Percentiles rank a stretch among this genome's conserved stretches.
phyloP scores from a whole-genome alignment of 2,329 filamentous ascomycete species.

The Aspergillus versicolor region DNA sequence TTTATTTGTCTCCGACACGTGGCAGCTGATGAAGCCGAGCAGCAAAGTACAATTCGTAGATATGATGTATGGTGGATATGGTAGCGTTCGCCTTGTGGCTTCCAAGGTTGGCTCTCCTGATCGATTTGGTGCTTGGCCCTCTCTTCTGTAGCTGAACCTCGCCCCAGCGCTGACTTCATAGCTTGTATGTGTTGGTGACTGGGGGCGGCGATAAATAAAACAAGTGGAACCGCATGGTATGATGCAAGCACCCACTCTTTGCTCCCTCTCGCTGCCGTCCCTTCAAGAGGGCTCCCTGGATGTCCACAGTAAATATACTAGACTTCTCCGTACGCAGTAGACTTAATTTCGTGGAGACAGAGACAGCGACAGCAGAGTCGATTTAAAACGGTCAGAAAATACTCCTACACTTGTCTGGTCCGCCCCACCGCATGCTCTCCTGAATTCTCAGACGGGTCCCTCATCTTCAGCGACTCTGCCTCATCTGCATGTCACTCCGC shows the following conservation, averaged over 20 bases:
- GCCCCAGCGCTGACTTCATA: background rate
- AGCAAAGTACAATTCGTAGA: background rate
- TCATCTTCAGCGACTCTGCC: background rate
- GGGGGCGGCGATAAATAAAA: background rate
- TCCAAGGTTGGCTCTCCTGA: background rate
- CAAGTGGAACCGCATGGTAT: background rate
- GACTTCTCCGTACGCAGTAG: too few relatives aligned
- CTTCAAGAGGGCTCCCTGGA: background rate
- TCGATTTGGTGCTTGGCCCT: background rate
- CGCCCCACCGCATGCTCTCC: constrained; percentile 7
- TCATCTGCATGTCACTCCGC: constrained; percentile 11
- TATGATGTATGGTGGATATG: background rate
- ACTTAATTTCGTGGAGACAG: background rate
- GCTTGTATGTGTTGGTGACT: background rate
- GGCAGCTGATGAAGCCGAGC: constrained; percentile 4
- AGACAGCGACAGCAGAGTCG: background rate
- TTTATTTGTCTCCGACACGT: constrained; percentile 11
- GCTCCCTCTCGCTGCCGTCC: background rate
- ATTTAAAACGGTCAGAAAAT: background rate
- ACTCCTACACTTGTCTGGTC: background rate
- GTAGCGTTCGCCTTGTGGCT: too few relatives aligned
- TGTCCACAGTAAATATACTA: background rate
- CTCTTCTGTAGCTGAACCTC: background rate
- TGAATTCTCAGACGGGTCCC: too few relatives aligned
- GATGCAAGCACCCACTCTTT: constrained; percentile 2